Conservation (phyloP, 371 early-diverging fungal species). For the Mortierella sp. region DNA sequence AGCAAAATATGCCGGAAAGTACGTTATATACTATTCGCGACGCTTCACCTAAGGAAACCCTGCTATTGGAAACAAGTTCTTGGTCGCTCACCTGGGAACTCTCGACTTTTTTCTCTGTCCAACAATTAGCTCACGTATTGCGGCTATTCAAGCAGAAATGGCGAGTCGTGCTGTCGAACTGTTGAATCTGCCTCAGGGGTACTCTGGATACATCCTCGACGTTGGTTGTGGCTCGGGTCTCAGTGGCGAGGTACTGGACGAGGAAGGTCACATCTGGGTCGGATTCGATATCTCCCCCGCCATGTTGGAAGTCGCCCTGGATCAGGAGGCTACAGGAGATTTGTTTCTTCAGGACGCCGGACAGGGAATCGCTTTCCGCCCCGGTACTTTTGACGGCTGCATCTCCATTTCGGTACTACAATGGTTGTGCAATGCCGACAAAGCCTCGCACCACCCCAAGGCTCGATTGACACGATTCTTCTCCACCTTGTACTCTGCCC, state of each 20-base stretch:
- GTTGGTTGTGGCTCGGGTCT: constrained; percentile 98
- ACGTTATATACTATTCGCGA: constrained; percentile 31
- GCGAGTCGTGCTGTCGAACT: constrained; percentile 92
- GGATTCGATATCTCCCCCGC: constrained; percentile 96
- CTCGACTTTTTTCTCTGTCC: too few species aligned
- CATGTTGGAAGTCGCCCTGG: constrained; percentile 91
- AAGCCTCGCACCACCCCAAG: constrained; percentile 83
- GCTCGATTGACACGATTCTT: constrained; percentile 93
- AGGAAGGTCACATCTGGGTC: constrained; percentile 95
- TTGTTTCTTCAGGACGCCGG: constrained; percentile 97
- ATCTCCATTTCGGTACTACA: constrained; percentile 97
- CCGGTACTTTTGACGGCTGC: constrained; percentile 98
- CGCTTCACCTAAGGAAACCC: too few species aligned
- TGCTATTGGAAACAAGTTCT: too few species aligned
- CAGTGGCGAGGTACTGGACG: constrained; percentile 94
- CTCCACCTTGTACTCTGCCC: constrained; percentile 87
- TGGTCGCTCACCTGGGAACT: too few species aligned
- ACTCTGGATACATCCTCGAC: constrained; percentile 87
- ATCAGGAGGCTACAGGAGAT: constrained; percentile 91
- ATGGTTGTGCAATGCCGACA: constrained; percentile 99
- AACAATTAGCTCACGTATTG: constrained; percentile 83
- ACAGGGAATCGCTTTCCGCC: constrained; percentile 93
- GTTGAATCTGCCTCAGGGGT: constrained; percentile 81
- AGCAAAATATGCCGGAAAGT: constrained; percentile 94
- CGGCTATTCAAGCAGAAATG: constrained; percentile 94